Base-by-base conservation (phyloP, 1,284 basidiomycete species). In the Kalmanozyma brasiliensis region DNA sequence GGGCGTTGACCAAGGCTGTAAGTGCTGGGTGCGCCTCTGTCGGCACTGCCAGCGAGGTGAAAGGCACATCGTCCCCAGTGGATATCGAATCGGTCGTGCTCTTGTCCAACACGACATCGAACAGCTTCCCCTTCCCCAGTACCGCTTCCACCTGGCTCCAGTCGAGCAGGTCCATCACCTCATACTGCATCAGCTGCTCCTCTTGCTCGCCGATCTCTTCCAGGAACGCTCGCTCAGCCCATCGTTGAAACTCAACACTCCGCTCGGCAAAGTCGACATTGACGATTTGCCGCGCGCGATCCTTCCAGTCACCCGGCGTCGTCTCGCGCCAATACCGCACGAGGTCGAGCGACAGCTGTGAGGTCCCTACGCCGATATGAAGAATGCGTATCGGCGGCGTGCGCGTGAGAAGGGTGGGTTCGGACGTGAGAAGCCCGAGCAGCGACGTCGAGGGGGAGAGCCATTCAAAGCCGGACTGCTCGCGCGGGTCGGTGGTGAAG, bases 401-500 rank as follows among this genome's bases (percentile, higher is more conserved):
- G 24, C 40, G 42, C 3, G 52, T n/a, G 5, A 51, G 34, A 0
- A 58, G 37, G 0, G 33, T 13, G 0, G 24, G 19, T n/a, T n/a
- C n/a, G n/a, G n/a, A n/a, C 2, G 61, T 32, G 10, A 64, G 36
- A 7, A 33, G 32, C 0, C 44, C 7, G 29, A 68, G 23, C 0
- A 68, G 40, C 4, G 52, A 40, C 8, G 44, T 35, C 17, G 44
- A 43, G n/a, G 57, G 40, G 1, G 57, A 53, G 10, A 65, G 62
- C 67, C 67, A 70, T 44, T 70, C 67, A 35, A 70, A 70, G 3
- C 67, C 67, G 3, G 4, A 1, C 1, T 13, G 8, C 32, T 68
- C 65, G 30, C 67, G 56, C 71, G 82, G 26, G 77, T 85, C 44
- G 84, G 83, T 26, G 76, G 82, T 4, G 48, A 69, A 41, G 24